These are phyloP conservation scores for Pleurotus eryngii DNA, from an alignment of 768 basidiomycete species.

Conservation along the genomic window DNA sequence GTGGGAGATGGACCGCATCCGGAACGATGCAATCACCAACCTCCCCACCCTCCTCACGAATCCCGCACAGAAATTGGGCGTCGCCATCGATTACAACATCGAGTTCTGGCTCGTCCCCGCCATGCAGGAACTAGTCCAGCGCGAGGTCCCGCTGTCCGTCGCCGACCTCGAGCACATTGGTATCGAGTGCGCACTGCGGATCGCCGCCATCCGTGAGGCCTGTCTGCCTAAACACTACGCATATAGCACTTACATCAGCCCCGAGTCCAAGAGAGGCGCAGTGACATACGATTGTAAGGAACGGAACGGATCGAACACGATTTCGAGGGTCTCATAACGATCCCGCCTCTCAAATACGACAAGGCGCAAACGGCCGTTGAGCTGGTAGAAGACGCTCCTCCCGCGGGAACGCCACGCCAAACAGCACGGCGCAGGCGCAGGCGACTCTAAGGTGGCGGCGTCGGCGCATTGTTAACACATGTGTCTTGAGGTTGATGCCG, in stretches of 20 bases:
- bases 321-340: background rate
- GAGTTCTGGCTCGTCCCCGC: conserved; percentile 2
- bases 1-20: conserved; percentile 13
- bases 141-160: conserved; percentile 3
- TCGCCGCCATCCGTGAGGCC: conserved; percentile 17
- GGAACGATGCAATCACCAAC: conserved; percentile 12
- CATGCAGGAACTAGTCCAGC: no score
- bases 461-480: no score
- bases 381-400: background rate
- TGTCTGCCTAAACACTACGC: background rate
- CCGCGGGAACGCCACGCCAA: background rate
- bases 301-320: background rate
- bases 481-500: no score
- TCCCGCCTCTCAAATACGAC: background rate
- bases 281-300: background rate
- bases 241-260: no score
- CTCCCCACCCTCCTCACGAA: background rate
- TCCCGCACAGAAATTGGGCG: conserved; percentile 1
- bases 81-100: conserved; percentile 10
- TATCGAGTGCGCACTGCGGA: no score
- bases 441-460: no score
- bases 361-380: background rate
- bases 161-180: no score
- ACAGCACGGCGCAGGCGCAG: no score
- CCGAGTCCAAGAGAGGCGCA: background rate